Conservation (phyloP, 2,329 filamentous ascomycete species). For the Phyllosticta paracitricarpa region DNA sequence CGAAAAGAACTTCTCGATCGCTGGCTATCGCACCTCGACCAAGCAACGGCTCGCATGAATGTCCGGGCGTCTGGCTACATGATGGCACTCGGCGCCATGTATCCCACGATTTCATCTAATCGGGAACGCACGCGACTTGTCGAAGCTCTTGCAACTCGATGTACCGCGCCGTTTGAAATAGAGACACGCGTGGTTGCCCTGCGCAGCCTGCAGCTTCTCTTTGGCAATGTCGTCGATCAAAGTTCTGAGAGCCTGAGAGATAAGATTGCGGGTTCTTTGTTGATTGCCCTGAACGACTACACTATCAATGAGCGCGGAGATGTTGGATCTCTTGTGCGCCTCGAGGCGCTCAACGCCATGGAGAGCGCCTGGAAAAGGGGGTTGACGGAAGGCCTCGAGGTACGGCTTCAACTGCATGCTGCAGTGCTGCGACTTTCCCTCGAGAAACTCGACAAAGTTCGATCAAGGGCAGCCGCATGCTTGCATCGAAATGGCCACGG, state of each 20-base stretch:
- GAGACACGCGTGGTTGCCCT: constrained; percentile 37
- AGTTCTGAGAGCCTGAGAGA: constrained; percentile 11
- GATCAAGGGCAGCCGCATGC: constrained; percentile 31
- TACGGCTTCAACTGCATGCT: constrained; percentile 17
- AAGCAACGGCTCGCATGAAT: constrained; percentile 30
- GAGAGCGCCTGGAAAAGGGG: constrained; percentile 31
- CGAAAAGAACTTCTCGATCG: constrained; percentile 15
- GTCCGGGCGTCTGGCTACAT: constrained; percentile 32
- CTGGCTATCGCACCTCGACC: constrained; percentile 24
- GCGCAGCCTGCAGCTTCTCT: constrained; percentile 28
- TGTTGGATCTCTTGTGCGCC: constrained; percentile 73
- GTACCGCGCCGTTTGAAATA: constrained; percentile 27
- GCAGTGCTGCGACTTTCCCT: constrained; percentile 59
- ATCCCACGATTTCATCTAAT: constrained; percentile 11
- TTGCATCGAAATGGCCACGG: constrained; percentile 12
- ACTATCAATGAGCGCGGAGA: constrained; percentile 84
- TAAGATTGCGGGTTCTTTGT: constrained; percentile 22
- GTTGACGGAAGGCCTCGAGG: constrained; percentile 12
- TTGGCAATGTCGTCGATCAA: constrained; percentile 11
- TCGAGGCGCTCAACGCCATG: constrained; percentile 65
- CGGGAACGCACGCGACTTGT: constrained; percentile 21
- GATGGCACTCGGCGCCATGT: constrained; percentile 34
- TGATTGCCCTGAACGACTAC: constrained; percentile 66
- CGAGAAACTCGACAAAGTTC: constrained; percentile 85
- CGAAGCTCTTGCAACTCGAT: constrained; percentile 26